A percentile compares a stretch with the other conserved stretches of the same genome.
Evolutionary conservation across 140 eudicot species (phyloP).

Genomic region (Anethum foeniculum): DNA sequence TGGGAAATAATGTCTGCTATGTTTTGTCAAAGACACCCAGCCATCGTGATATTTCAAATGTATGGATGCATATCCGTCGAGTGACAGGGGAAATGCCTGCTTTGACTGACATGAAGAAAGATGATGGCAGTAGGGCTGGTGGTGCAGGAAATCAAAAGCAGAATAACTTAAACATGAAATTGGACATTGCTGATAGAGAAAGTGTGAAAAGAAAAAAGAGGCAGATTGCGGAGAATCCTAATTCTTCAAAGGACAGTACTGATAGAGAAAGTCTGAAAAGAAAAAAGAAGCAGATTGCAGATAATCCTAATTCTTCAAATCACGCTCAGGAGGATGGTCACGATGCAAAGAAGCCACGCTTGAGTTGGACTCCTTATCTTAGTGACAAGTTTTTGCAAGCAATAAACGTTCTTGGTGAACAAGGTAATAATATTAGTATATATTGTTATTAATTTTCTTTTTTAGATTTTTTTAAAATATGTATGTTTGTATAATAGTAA

Average conservation of each 20-base stretch:
- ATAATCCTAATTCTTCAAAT: background rate
- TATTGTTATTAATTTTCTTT: background rate
- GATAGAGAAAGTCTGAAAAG: background rate
- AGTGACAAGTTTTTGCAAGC: conserved; percentile 17
- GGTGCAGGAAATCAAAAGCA: background rate
- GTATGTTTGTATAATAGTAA: background rate
- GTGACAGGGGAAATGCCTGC: background rate
- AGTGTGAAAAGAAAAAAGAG: background rate
- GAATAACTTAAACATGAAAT: background rate
- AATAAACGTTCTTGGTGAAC: conserved; percentile 13
- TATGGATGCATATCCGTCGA: background rate
- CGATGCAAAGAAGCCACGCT: background rate
- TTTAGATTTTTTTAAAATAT: background rate
- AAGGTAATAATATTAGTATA: conserved; percentile 10
- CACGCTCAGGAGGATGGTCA: background rate
- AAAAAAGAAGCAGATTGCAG: background rate
- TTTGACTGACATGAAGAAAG: background rate
- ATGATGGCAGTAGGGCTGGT: background rate
- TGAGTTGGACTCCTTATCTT: conserved; percentile 11
- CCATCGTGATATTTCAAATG: background rate
- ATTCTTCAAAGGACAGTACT: background rate
- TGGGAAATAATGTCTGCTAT: background rate
- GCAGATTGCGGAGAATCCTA: background rate
- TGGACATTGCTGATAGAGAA: background rate
- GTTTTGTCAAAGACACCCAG: background rate